Percentiles rank a stretch among this genome's conserved stretches.
phyloP scores from a whole-genome alignment of 2,329 filamentous ascomycete genomes.

The Reticulascus tulasneorum region DNA sequence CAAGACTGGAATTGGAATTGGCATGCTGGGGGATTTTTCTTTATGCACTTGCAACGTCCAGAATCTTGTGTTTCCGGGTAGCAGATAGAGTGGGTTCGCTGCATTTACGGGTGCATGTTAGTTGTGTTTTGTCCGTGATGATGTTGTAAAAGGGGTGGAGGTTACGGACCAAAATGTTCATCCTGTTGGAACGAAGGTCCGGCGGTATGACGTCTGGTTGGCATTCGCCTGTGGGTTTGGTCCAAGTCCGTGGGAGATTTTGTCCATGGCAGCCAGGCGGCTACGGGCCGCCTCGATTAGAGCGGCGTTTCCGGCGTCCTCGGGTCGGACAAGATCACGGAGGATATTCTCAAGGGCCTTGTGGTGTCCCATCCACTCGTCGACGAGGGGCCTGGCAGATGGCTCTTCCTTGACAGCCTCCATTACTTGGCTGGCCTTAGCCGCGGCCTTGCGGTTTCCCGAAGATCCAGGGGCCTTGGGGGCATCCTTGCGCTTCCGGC shows the following conservation, averaged over 20 bases:
- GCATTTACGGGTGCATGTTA: too few species aligned
- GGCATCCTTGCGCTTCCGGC: constrained; percentile 56
- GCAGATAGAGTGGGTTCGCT: too few species aligned
- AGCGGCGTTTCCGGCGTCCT: constrained; percentile 49
- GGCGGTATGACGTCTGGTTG: constrained; percentile 5
- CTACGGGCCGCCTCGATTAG: constrained; percentile 49
- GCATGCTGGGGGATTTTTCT: too few species aligned
- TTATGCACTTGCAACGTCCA: too few species aligned
- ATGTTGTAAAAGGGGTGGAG: too few species aligned
- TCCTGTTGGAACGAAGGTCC: constrained; percentile 23
- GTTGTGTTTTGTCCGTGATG: too few species aligned
- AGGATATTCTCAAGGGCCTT: constrained; percentile 59
- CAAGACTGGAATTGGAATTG: too few species aligned
- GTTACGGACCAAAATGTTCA: constrained; percentile 20
- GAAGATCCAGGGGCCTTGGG: constrained; percentile 30
- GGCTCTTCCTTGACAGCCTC: constrained; percentile 29
- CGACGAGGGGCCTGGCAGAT: constrained; percentile 37
- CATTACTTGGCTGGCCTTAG: constrained; percentile 34
- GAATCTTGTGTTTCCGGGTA: too few species aligned
- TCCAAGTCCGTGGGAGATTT: constrained; percentile 39
- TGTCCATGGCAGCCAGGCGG: constrained; percentile 48
- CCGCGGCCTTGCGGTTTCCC: constrained; percentile 45
- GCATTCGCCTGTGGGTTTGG: constrained; percentile 4
- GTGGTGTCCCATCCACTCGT: constrained; percentile 60
- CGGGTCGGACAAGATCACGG: constrained; percentile 42